phyloP scores from a whole-genome alignment of 208 protist genomes.

The Willaertia magna region DNA sequence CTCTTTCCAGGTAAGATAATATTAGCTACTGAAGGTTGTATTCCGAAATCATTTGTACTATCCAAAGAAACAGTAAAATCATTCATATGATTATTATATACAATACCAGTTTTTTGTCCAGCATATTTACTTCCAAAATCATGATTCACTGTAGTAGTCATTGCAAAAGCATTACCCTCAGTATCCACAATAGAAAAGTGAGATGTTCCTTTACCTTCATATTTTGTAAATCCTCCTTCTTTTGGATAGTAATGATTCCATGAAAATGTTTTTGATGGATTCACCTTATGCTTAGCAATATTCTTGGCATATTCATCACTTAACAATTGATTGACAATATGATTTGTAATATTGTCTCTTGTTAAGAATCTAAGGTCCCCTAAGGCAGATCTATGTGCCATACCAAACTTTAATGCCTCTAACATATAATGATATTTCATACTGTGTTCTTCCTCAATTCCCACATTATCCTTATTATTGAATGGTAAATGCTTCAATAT shows the following conservation, averaged over 20 bases:
- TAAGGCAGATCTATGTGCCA: slow-evolving; percentile 22
- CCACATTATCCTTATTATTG: not conserved
- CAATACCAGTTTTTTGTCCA: slow-evolving; percentile 23
- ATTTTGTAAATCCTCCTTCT: not conserved
- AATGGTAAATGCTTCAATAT: slow-evolving; percentile 22
- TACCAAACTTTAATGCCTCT: slow-evolving; percentile 36
- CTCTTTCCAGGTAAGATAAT: slow-evolving; percentile 37
- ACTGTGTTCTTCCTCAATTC: no score
- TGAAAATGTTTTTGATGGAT: slow-evolving; percentile 16
- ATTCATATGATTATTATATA: slow-evolving; percentile 48
- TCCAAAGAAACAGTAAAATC: slow-evolving; percentile 31
- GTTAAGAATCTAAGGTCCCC: slow-evolving; percentile 23
- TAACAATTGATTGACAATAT: not conserved
- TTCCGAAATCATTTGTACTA: slow-evolving; percentile 29
- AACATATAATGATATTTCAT: slow-evolving; percentile 13
- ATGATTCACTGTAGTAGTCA: slow-evolving; percentile 41
- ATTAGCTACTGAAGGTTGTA: slow-evolving; percentile 33
- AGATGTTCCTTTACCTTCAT: slow-evolving; percentile 30
- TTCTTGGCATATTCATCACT: not conserved
- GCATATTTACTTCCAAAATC: slow-evolving; percentile 33
- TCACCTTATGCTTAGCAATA: not conserved
- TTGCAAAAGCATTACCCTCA: slow-evolving; percentile 29
- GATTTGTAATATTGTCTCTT: slow-evolving; percentile 12
- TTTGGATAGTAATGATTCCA: slow-evolving; percentile 12
- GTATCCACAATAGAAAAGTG: slow-evolving; percentile 34